Evolutionary conservation across 2,329 filamentous ascomycete genomes (phyloP).

Genomic region (Myrmaecium sp.): DNA sequence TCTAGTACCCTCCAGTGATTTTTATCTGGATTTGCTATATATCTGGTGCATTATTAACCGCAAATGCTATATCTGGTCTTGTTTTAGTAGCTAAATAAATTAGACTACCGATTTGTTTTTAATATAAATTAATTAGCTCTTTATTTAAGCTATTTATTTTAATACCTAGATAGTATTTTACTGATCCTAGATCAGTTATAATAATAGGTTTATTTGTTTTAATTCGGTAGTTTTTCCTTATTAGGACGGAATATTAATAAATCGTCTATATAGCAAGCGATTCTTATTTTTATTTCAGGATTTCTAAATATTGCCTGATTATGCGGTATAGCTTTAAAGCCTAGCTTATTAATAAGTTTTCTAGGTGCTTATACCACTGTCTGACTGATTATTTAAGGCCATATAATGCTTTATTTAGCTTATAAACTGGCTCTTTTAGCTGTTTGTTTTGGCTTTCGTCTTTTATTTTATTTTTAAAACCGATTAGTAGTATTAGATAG

Average conservation of each 20-base stretch:
- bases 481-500: too few species aligned
- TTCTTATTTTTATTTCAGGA: neutral
- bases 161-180: too few species aligned
- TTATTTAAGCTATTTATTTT: too few species aligned
- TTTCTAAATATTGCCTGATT: neutral
- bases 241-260: neutral
- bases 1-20: too few species aligned
- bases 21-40: too few species aligned
- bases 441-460: neutral
- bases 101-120: neutral
- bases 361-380: neutral
- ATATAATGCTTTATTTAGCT: constrained; percentile 1
- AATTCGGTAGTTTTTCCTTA: neutral
- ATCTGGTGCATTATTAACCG: too few species aligned
- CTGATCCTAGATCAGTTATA: too few species aligned
- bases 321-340: neutral
- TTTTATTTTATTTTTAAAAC: neutral
- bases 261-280: neutral
- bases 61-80: too few species aligned
- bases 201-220: too few species aligned
- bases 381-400: too few species aligned
- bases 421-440: neutral
- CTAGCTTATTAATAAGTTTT: neutral
- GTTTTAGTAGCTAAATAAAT: too few species aligned
- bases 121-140: constrained; percentile 1